Conservation (phyloP, 768 basidiomycete genomes). For the Amylocystis lapponica region DNA sequence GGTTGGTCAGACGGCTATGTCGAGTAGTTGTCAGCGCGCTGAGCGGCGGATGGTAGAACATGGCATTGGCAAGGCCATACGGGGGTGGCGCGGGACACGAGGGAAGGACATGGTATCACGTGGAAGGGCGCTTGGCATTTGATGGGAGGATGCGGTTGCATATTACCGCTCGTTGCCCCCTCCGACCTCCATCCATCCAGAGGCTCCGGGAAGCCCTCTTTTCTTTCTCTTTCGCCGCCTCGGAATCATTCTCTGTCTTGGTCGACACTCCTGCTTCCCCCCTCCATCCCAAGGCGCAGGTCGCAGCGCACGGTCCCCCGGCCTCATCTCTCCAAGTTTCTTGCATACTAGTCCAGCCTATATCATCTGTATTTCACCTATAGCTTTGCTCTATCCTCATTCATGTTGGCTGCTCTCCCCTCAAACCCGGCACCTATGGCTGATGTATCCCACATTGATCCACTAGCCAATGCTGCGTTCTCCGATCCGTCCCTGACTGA, state of each 20-base stretch:
- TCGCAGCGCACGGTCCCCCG: slow-evolving; percentile 8
- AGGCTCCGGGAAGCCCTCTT: slow-evolving; percentile 16
- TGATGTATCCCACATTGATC: slow-evolving; percentile 5
- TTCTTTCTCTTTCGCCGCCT: not conserved
- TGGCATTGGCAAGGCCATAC: too few relatives aligned
- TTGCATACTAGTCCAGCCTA: slow-evolving; percentile 1
- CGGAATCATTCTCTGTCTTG: not conserved
- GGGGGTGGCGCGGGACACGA: too few relatives aligned
- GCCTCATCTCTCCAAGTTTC: not conserved
- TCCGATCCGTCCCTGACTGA: slow-evolving; percentile 25
- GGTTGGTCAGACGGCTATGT: too few relatives aligned
- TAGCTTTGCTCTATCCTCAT: not conserved
- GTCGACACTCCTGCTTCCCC: not conserved
- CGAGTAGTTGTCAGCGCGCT: too few relatives aligned
- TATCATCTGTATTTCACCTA: not conserved
- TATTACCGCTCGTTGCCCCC: slow-evolving; percentile 7
- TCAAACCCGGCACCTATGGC: slow-evolving; percentile 6
- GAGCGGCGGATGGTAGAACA: too few relatives aligned
- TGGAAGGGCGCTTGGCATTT: not conserved
- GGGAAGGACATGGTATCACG: too few relatives aligned
- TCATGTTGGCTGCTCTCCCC: slow-evolving; percentile 11
- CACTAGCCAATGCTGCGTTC: slow-evolving; percentile 10
- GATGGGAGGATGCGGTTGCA: not conserved
- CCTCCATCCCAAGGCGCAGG: slow-evolving; percentile 3
- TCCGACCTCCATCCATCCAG: slow-evolving; percentile 3